Evolutionary conservation across 345 rosid species (phyloP), one percentile per base, ranked within the genome.

Genomic region (Corchorus capsularis): DNA sequence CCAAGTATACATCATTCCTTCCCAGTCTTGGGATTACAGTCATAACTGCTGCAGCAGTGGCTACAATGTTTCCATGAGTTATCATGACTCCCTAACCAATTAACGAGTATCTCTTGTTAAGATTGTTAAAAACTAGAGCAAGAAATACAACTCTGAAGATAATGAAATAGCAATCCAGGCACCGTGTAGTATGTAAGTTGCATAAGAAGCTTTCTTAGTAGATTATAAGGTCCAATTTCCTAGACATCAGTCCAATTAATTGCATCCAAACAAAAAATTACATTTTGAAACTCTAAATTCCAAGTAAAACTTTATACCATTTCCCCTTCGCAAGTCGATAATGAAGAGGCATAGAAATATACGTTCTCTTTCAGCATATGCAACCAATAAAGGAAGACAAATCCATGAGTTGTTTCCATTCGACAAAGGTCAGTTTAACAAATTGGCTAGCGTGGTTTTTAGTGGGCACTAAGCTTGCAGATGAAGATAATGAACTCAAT

Each of bases 41-140:
- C 86, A 85, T 86, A 79, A 91, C 97, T 56, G 88, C 98, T 56
- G 98, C 93, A 75, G 89, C 87, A 73, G 93, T 88, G 78, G 97
- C 94, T 60, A 94, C 87, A 37, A 94, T 81, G 78, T 91, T 94
- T 45, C 94, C 91, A 22, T 94, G 98, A 75, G 94, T 84, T 15
- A 94, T 94, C 97, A 94, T 94, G 72, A 93, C 98, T 61, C 98
- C 98, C 97, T 94, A 80, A 75, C 67, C 54, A 41, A 50, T 82
- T 59, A 56, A 82, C 50, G 14, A 78, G 72, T 61, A 65, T 27
- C 80, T 11, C 49, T 77, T 52, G 79, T 85, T 73, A 80, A 80
- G 73, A 27, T 27, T 27, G 1, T 27, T 27, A 27, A 27, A 27
- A 1, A 68, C 59, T 45, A 64, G 69, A 63, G 27, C 27, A 69